Evolutionary conservation across 495 filamentous ascomycete genomes (phyloP).

Genomic region (Trichoderma reesei): DNA sequence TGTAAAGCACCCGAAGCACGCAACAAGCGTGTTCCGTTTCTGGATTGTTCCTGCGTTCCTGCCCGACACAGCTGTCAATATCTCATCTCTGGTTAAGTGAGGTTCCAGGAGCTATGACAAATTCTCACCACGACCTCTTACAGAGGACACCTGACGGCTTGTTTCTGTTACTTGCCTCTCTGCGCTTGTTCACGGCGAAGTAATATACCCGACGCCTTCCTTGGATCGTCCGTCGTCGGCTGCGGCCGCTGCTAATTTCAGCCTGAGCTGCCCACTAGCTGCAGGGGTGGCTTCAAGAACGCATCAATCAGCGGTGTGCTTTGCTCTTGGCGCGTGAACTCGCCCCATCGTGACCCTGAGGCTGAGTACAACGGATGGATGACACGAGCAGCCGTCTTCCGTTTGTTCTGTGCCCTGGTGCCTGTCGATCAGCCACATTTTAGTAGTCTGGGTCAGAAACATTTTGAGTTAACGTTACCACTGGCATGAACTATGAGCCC

Average conservation of each 20-base stretch:
- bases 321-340: too few relatives aligned
- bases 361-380: neutral
- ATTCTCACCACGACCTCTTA: neutral
- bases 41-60: neutral
- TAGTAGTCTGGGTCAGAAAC: too few relatives aligned
- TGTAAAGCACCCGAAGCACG: too few relatives aligned
- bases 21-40: too few relatives aligned
- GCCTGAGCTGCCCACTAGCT: neutral
- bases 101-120: neutral
- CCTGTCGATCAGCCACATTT: neutral
- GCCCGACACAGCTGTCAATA: neutral
- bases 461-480: too few relatives aligned
- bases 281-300: neutral
- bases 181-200: neutral
- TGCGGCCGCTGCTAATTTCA: neutral
- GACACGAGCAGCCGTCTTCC: neutral
- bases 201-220: neutral
- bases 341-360: neutral
- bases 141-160: too few relatives aligned
- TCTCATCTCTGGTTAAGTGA: neutral
- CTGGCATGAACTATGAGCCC: too few relatives aligned
- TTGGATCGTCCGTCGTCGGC: neutral
- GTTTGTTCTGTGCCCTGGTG: neutral
- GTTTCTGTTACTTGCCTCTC: neutral
- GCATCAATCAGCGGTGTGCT: neutral